A percentile compares a stretch with the other conserved stretches of the same genome.
Evolutionary conservation across 441 rosid genomes (phyloP).

Genomic region (Bruguiera hainesii): DNA sequence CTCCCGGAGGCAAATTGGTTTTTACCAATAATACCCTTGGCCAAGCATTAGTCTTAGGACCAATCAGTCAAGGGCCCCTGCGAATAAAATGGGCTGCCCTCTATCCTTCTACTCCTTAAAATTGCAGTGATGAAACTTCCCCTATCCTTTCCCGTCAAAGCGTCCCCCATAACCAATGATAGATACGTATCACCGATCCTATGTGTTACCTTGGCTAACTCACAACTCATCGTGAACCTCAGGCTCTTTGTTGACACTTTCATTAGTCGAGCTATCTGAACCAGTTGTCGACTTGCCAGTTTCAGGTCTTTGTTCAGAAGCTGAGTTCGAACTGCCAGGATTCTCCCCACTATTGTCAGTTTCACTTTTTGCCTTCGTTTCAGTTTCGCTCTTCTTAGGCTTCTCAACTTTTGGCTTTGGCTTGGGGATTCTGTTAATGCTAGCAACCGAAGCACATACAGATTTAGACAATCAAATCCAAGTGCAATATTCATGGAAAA

Average conservation of each 20-base stretch:
- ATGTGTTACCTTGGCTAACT: conserved; percentile 8
- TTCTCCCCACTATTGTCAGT: conserved; percentile 33
- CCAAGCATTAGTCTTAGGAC: neutral
- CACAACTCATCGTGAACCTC: conserved; percentile 67
- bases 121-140: neutral
- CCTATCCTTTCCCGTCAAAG: neutral
- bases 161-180: conserved; percentile 5
- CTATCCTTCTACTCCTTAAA: neutral
- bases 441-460: conserved; percentile 41
- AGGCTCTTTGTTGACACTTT: conserved; percentile 27
- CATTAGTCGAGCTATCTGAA: conserved; percentile 28
- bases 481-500: neutral
- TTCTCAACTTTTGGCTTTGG: conserved; percentile 88
- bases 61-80: neutral
- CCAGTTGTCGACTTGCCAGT: conserved; percentile 33
- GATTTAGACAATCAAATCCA: neutral
- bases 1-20: neutral
- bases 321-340: conserved; percentile 26
- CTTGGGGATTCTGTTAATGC: conserved; percentile 67
- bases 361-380: conserved; percentile 43
- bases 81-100: neutral
- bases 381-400: conserved; percentile 45
- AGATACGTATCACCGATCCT: neutral
- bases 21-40: neutral
- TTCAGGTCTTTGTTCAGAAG: conserved; percentile 32